Base-by-base conservation (phyloP, 1,284 basidiomycete species). In the Rhodotorula sp. region DNA sequence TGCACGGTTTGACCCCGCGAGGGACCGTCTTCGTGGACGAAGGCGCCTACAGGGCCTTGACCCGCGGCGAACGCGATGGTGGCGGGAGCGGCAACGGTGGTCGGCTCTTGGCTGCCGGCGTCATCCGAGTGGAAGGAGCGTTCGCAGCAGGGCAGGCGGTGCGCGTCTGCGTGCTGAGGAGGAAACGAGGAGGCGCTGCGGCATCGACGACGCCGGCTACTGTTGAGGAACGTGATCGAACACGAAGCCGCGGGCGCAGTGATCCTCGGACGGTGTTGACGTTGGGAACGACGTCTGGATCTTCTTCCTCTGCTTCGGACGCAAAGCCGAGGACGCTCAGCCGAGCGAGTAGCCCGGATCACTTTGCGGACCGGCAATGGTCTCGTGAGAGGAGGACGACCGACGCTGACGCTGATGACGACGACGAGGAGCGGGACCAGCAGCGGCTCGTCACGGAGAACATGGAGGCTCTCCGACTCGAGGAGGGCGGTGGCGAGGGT, bases 61-160 rank as follows among this genome's bases (percentile, higher is more conserved):
- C 90, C 2, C 86, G 88, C 28, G 70, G 71, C 28, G 71, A 76
- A 26, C 58, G 72, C 12, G 69, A 71, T 45, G 73, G 70, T 1
- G 71, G 73, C 10, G 58, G 68, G 0, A 70, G 69, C 85, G 90
- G 52, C 89, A 97, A 80, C 91, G 95, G 95, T 14, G 95, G 95
- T 1, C 85, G 95, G 23, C 83, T 99, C 2, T 86, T 99, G 14
- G 88, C 95, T 0, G 95, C 89, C 2, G 97, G 97, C 18, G 94
- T 99, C 1, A 79, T 93, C 8, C 90, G 88, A 3, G 89, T 97
- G 48, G 87, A 89, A 55, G 95, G 95, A 15, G 87, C 87, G 0
- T 99, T 97, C 81, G 95, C 95, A 0, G 89, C 91, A 2, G 93
- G 94, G 45, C 95, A 98, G 81, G 95, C 94, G 0, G 94, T 99